Base-by-base conservation (phyloP, 495 filamentous ascomycete species). In the Penicillium paradoxum region DNA sequence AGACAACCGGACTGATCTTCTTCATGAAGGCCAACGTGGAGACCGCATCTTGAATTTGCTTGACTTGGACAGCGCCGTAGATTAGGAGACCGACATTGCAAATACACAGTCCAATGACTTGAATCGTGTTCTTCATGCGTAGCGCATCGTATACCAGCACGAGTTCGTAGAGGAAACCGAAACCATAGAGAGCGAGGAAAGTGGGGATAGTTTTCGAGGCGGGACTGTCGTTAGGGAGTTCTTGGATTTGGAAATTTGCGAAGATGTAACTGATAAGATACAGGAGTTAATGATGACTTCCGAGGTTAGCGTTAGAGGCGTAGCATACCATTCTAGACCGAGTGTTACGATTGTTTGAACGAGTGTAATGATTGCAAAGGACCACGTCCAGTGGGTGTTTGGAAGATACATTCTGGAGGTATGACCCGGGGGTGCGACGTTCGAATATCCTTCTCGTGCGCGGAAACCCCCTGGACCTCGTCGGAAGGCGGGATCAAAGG, bases 121-220 rank as follows among this genome's bases (percentile, higher is more conserved):
- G 93, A 79, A 98, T 98, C 13, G 93, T 98, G 72, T 98, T 98
- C 74, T 96, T 96, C 63, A 91, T 73, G 42, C 90, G 84, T 53
- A 98, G 75, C 3, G 95, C 92, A 78, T 98, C 93, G 73, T 89
- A 97, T 13, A 93, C 86, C 21, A 98, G 74, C 29, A 93, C 67
- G 5, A 97, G 67, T 60, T 96, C 84, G 72, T 97, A 98, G 49
- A 98, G 64, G 70, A 95, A 96, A 46, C 89, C 93, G 69, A 98
- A 96, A 65, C 96, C 95, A 72, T 97, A 95, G n/a, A 98, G 79
- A 10, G 92, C 86, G 21, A 98, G 77, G 70, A 97, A 97, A 13
- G 90, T 95, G 21, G 89, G 85, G 45, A 93, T 89, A 0, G 87
- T 88, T 64, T 83, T 84, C 14, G 72, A 70, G 0, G 72, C 54